These are phyloP conservation scores for Fusarium neocosmosporiellum DNA, from an alignment of 2,329 filamentous ascomycete species.

Conservation along the genomic window DNA sequence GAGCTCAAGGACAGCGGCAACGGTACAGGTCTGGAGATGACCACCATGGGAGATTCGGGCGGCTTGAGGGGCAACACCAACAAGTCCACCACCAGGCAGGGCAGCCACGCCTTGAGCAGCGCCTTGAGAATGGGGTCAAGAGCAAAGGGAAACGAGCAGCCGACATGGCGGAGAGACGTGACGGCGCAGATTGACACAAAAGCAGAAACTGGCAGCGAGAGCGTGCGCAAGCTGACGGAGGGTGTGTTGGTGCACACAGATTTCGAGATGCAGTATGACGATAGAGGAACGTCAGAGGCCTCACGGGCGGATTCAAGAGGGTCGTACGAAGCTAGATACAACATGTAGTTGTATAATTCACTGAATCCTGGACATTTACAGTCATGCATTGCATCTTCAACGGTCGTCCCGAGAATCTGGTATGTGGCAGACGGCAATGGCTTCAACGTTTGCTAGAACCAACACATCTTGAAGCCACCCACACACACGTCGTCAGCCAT, in stretches of 20 bases:
- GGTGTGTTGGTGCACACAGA: constrained; percentile 37
- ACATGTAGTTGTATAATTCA: constrained; percentile 8
- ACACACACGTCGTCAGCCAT: background rate
- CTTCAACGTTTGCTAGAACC: background rate
- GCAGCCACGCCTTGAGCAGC: background rate
- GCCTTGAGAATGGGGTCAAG: constrained; percentile 7
- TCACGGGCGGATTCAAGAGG: constrained; percentile 31
- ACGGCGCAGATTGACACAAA: constrained; percentile 6
- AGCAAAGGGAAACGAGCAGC: background rate
- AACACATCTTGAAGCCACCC: background rate
- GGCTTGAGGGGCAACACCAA: constrained; percentile 16
- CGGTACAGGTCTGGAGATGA: constrained; percentile 32
- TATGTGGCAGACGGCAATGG: background rate
- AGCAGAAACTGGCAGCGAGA: constrained; percentile 33
- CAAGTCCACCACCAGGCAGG: background rate
- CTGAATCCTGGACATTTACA: background rate
- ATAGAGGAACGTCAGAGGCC: constrained; percentile 11
- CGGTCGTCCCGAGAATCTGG: background rate
- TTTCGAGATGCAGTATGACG: constrained; percentile 41
- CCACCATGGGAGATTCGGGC: constrained; percentile 9
- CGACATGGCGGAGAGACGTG: constrained; percentile 28
- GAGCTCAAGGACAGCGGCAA: constrained; percentile 35
- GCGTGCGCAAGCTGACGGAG: constrained; percentile 38
- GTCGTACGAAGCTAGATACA: constrained; percentile 31
- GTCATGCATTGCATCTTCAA: background rate